A percentile compares a stretch with the other conserved stretches of the same genome.
Conservation (phyloP, 768 basidiomycete species). For the Xerocomellus amylosporus region DNA sequence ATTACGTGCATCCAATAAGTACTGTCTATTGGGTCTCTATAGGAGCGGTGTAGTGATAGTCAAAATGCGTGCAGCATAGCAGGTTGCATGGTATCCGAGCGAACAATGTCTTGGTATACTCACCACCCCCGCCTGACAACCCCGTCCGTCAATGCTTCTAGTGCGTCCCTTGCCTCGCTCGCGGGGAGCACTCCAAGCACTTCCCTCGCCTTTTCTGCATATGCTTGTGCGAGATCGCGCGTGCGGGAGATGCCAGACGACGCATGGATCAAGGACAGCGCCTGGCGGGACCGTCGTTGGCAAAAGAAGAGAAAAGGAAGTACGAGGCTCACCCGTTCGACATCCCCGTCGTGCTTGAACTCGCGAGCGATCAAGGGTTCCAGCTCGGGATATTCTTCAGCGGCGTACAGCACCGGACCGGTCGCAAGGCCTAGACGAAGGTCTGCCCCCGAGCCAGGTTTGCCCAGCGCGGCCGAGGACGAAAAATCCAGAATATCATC, state of each 20-base stretch:
- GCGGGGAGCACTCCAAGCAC: slow-evolving; percentile 70
- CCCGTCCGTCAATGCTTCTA: slow-evolving; percentile 67
- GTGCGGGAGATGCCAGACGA: slow-evolving; percentile 81
- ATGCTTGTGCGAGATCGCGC: slow-evolving; percentile 65
- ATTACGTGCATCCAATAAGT: not conserved
- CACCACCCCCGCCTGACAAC: slow-evolving; percentile 62
- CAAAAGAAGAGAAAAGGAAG: not conserved
- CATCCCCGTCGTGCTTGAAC: slow-evolving; percentile 75
- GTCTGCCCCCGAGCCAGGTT: slow-evolving; percentile 81
- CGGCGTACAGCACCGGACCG: slow-evolving; percentile 82
- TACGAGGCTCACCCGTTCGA: slow-evolving; percentile 58
- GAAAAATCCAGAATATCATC: slow-evolving; percentile 96
- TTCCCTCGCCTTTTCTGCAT: slow-evolving; percentile 75
- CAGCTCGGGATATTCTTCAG: slow-evolving; percentile 77
- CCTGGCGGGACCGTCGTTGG: slow-evolving; percentile 41
- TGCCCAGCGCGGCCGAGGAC: slow-evolving; percentile 74
- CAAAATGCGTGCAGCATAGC: not conserved
- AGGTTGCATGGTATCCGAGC: too few relatives aligned
- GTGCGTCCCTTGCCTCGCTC: slow-evolving; percentile 73
- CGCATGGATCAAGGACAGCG: slow-evolving; percentile 50
- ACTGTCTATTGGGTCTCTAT: not conserved
- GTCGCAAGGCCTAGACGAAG: slow-evolving; percentile 81
- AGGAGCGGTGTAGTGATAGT: not conserved
- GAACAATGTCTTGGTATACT: not conserved
- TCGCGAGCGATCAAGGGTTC: slow-evolving; percentile 75